Base-by-base conservation (phyloP, 371 early-diverging fungal genomes). In the Mortierella sp. region DNA sequence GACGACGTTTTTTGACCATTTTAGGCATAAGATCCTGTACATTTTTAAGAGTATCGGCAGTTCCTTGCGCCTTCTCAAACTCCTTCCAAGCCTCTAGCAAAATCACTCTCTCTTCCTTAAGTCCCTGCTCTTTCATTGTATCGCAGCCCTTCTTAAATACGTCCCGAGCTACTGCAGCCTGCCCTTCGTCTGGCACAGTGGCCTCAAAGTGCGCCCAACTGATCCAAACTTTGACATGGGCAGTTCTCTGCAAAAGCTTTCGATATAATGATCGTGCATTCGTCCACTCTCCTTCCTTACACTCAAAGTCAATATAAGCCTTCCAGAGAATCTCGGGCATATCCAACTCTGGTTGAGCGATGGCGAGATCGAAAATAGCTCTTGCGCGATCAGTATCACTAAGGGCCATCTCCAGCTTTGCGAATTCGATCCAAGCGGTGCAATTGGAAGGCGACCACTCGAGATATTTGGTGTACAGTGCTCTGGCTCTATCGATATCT, bases 261-360 rank as follows among this genome's bases (percentile, higher is more conserved):
- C 92, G 87, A 86, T 99, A 99, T 26, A 99, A 84, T 0, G 84
- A 84, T 40, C 97, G 87, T 5, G 95, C 95, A 22, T 88, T 87
- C 10, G 87, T 90, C 84, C 91, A 95, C 84, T 97, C 96, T 69
- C 87, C 92, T 73, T 95, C 92, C 5, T 89, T 90, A 40, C 92
- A 89, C 77, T 98, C 98, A 84, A 97, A 97, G 78, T 99, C 98
- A 72, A 99, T 97, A 77, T 94, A 98, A 0, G 97, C 94, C 86
- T 97, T 98, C 98, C 98, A 99, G 57, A 99, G 83, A 14, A 98
- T 88, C 78, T 99, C 99, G 37, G 98, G 98, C 97, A 97, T 96
- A 69, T 98, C 97, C 64, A 98, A 83, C 4, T 88, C 89, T 0
- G 92, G 92, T 85, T 97, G 97, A 47, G 88, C 85, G 45, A 98